Percentiles rank a stretch among this genome's conserved stretches.
These are phyloP conservation scores for Lycium ferocissimum DNA, from an alignment of 257 asterid genomes.

Conservation along the genomic window DNA sequence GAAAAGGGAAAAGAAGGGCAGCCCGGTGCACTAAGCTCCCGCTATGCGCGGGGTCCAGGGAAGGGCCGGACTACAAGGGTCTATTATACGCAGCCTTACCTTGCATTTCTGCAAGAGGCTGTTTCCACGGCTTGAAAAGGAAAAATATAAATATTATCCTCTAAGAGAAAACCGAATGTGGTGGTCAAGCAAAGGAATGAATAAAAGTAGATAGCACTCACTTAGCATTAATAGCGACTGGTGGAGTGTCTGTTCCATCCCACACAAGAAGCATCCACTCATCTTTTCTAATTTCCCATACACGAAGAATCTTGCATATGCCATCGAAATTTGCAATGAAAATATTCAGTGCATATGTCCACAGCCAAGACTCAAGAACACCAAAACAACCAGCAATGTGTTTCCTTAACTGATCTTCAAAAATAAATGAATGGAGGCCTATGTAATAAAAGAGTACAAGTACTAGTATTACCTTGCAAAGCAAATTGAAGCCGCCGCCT, in stretches of 20 bases:
- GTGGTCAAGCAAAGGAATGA: neutral
- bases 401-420: neutral
- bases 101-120: too few relatives aligned
- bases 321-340: neutral
- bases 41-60: too few relatives aligned
- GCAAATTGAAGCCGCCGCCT: conserved; percentile 54
- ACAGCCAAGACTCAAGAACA: neutral
- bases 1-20: neutral
- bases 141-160: neutral
- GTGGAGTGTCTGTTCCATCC: conserved; percentile 92
- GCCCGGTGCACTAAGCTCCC: too few relatives aligned
- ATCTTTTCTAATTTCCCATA: conserved; percentile 50
- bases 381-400: neutral
- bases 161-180: neutral
- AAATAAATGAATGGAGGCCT: neutral
- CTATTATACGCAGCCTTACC: too few relatives aligned
- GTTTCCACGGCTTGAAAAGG: neutral
- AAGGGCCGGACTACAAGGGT: too few relatives aligned
- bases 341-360: neutral
- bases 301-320: conserved; percentile 62
- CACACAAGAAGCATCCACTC: conserved; percentile 73
- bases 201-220: conserved; percentile 36
- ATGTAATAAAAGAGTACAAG: neutral
- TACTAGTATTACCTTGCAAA: conserved; percentile 68
- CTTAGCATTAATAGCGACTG: conserved; percentile 56